Base-by-base conservation (phyloP, 345 rosid genomes). In the Microthlaspi erraticum region DNA sequence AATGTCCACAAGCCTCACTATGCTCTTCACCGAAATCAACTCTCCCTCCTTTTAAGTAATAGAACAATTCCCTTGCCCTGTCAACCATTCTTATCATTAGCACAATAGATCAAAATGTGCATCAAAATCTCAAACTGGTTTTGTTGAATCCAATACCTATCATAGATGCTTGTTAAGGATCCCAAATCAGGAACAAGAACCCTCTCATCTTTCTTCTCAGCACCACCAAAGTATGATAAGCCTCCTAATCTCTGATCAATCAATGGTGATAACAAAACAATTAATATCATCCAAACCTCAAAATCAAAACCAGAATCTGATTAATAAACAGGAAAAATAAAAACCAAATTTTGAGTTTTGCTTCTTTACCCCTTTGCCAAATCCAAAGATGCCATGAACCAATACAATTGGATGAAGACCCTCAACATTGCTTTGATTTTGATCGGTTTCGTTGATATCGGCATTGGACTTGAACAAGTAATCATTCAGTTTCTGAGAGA, bases 181-280 rank as follows among this genome's bases (percentile, higher is more conserved):
- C 99, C 99, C 85, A 95, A 82, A 86, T 95, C 98, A 53, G 99
- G 99, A 64, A 92, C 96, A 55, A 92, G 85, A 79, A 92, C 96
- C 80, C 91, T 92, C 74, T 92, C 97, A 66, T 92, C 96, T 78
- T 90, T 92, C 86, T 92, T 90, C 86, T 95, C 99, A 10, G 98
- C 99, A 58, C 98, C 99, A 5, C 88, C 97, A 81, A 95, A 95
- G 71, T 92, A 95, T 8, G 99, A 92, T 36, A 90, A 81, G 39
- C 94, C 96, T 50, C 98, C 98, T 75, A 95, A 71, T 78, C 77
- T 84, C 99, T 95, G 74, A 49, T 56, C 20, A 56, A 52, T 6
- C 69, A 71, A 53, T 11, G 55, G 33, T n/a, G 55, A 12, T 9
- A 33, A 33, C 13, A 37, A 65, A 48, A 49, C 37, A 75, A 62